These are phyloP conservation scores for Brasilioporus rufonigricans DNA, from an alignment of 768 basidiomycete species.

Conservation along the genomic window DNA sequence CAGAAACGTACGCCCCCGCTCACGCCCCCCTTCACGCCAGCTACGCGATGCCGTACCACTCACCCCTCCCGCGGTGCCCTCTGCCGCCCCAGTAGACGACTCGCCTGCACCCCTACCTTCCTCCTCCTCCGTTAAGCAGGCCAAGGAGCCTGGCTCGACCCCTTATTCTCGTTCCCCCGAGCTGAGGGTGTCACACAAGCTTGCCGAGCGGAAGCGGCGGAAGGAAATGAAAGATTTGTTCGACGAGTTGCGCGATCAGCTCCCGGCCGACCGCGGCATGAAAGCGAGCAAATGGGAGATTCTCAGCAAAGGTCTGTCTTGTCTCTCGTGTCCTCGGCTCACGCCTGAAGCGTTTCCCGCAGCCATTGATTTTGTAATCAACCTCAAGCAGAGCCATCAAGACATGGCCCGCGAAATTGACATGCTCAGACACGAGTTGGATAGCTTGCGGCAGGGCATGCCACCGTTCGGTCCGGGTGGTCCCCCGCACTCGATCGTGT, in stretches of 20 bases:
- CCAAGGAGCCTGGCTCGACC: conserved; percentile 55
- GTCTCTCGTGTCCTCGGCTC: not conserved
- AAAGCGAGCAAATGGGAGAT: conserved; percentile 99
- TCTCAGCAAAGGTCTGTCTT: conserved; percentile 78
- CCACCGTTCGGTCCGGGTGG: conserved; percentile 49
- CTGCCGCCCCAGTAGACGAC: conserved; percentile 42
- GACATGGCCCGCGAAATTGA: conserved; percentile 81
- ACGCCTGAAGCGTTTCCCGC: conserved; percentile 5
- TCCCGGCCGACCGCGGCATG: conserved; percentile 91
- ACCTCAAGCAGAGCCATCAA: conserved; percentile 73
- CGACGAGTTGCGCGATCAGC: conserved; percentile 89
- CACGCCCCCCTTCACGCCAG: conserved; percentile 70
- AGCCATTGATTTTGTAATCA: conserved; percentile 88
- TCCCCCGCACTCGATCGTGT: conserved; percentile 49
- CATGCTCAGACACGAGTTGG: conserved; percentile 73
- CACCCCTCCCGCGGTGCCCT: conserved; percentile 36
- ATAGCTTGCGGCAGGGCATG: conserved; percentile 56
- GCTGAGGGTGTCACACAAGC: conserved; percentile 91
- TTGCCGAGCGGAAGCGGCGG: conserved; percentile 93
- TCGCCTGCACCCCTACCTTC: conserved; percentile 35
- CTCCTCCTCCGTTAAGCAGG: conserved; percentile 33
- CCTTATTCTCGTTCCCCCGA: conserved; percentile 97
- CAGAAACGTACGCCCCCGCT: conserved; percentile 61
- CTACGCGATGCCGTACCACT: conserved; percentile 41
- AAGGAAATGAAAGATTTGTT: conserved; percentile 99